These are phyloP conservation scores for Trifolium repens DNA, from an alignment of 306 rosid species.

Conservation along the genomic window DNA sequence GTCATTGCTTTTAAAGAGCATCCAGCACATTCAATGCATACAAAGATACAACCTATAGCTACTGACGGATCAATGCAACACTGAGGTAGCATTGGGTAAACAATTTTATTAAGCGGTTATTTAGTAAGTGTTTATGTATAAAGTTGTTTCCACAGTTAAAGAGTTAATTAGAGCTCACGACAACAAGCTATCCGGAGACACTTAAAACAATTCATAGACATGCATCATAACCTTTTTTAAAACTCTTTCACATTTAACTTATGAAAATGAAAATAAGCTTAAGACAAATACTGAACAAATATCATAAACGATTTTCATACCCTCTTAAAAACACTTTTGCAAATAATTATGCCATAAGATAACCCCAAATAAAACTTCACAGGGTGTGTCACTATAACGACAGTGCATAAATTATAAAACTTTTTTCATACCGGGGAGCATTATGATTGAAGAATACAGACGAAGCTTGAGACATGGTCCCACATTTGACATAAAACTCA, in stretches of 20 bases:
- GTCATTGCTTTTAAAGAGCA: neutral
- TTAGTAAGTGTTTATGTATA: neutral
- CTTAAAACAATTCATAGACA: neutral
- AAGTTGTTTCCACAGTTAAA: neutral
- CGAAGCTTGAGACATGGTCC: slow-evolving; percentile 54
- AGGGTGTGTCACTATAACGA: neutral
- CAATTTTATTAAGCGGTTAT: neutral
- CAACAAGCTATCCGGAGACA: neutral
- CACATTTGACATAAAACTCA: slow-evolving; percentile 62
- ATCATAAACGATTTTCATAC: neutral
- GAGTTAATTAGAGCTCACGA: neutral
- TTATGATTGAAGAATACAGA: slow-evolving; percentile 45
- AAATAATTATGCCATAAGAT: neutral
- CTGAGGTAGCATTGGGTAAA: neutral
- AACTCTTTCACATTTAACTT: neutral
- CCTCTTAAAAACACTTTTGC: neutral
- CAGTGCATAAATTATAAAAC: neutral
- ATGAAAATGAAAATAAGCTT: neutral
- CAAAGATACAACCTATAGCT: neutral
- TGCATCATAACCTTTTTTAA: neutral
- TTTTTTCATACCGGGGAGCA: neutral
- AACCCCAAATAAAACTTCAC: neutral
- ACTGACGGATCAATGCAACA: neutral
- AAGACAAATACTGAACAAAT: neutral
- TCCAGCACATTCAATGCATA: neutral